Conservation (phyloP, 2,329 filamentous ascomycete genomes). For the Fusarium compactum region DNA sequence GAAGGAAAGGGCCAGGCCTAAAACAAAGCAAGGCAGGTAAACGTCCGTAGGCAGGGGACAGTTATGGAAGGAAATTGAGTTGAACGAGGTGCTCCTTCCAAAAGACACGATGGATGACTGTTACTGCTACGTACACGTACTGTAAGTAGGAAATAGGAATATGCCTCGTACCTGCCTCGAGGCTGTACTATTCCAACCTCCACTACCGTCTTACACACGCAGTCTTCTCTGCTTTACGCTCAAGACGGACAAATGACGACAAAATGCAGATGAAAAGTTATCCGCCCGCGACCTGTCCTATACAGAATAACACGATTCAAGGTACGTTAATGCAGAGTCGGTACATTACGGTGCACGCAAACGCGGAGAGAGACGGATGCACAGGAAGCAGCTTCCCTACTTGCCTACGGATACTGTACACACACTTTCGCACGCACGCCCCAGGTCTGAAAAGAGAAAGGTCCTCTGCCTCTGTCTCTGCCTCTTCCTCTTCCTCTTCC, state of each 20-base stretch:
- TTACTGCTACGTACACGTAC: neutral
- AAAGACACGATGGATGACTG: neutral
- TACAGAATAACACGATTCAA: neutral
- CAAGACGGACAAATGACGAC: conserved; percentile 27
- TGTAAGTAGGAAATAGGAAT: conserved; percentile 5
- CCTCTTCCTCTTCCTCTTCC: neutral
- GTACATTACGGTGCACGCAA: conserved; percentile 36
- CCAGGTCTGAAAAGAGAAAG: conserved; percentile 10
- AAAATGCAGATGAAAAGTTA: conserved; percentile 24
- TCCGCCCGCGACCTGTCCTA: conserved; percentile 7
- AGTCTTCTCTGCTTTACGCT: conserved; percentile 5
- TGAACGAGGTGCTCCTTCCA: conserved; percentile 33
- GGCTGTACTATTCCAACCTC: conserved; percentile 7
- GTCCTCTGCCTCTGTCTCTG: conserved; percentile 33
- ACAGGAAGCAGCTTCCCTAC: conserved; percentile 15
- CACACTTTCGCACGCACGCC: conserved; percentile 11
- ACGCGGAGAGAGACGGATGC: conserved; percentile 40
- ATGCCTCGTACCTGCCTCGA: conserved; percentile 29
- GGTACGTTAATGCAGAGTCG: conserved; percentile 32
- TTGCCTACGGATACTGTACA: conserved; percentile 15
- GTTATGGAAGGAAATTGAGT: conserved; percentile 33
- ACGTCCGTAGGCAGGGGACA: conserved; percentile 22
- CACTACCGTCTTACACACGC: conserved; percentile 7
- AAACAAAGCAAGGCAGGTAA: conserved; percentile 37
- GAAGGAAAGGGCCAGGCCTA: conserved; percentile 37